Percentiles rank a stretch among this genome's conserved stretches.
phyloP scores from a whole-genome alignment of 176 grass and related monocot genomes.

The Bromus sterilis region DNA sequence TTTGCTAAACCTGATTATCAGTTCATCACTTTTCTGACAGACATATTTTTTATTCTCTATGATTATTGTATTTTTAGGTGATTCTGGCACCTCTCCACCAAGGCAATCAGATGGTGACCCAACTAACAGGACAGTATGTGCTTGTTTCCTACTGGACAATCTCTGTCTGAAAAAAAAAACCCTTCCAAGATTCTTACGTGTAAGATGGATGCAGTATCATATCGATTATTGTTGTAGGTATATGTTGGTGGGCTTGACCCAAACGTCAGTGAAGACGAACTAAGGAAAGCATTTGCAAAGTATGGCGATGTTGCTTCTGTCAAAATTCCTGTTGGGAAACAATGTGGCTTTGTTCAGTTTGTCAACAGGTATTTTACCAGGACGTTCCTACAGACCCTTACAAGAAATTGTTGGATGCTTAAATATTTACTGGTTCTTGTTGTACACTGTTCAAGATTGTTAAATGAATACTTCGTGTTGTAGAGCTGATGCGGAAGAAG shows the following conservation, averaged over 20 bases:
- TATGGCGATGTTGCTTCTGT: conserved; percentile 90
- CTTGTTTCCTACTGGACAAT: neutral
- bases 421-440: neutral
- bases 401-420: neutral
- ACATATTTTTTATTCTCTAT: neutral
- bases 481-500: conserved; percentile 95
- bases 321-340: conserved; percentile 90
- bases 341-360: conserved; percentile 96
- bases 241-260: conserved; percentile 91
- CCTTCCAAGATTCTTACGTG: neutral
- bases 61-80: conserved; percentile 30
- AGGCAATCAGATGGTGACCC: conserved; percentile 43
- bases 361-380: conserved; percentile 59
- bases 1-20: neutral
- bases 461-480: neutral
- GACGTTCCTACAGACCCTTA: neutral
- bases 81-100: conserved; percentile 47
- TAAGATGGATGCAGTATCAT: neutral
- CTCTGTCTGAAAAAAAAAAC: neutral
- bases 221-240: conserved; percentile 45
- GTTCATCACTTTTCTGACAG: neutral
- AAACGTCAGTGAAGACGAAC: conserved; percentile 72
- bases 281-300: conserved; percentile 75
- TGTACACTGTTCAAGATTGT: neutral
- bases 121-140: conserved; percentile 50